Base-by-base conservation (phyloP, 805 yeast species). In the Citeromyces matritensis region DNA sequence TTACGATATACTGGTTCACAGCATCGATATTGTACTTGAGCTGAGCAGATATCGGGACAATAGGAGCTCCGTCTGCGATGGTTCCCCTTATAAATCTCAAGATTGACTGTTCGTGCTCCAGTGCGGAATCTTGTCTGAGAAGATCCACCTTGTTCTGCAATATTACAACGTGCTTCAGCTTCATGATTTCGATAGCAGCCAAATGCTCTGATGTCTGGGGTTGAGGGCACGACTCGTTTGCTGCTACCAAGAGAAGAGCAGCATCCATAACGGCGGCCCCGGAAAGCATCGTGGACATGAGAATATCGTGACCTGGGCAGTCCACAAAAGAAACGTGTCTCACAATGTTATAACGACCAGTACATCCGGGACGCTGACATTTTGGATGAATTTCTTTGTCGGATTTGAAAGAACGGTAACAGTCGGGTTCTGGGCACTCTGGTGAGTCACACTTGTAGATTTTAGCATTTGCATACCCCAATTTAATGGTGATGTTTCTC, bases 211-310 rank as follows among this genome's bases (percentile, higher is more conserved):
- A 80, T 11, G 99, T 91, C 65, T 91, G 99, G 28, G 99, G 99
- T 66, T 91, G 99, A 38, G 99, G 99, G 67, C 99, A 91, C 34
- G 94, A 74, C 69, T 91, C 99, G 56, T 91, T 91, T 60, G 97
- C 98, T 19, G 98, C 99, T 53, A 91, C 78, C 42, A 91, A 69
- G 51, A 91, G 65, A 39, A 91, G 65, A 3, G 99, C 99, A 35
- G 99, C 99, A 60, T 91, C 99, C 99, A 91, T 91, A 42, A 91
- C 99, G 11, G 99, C 99, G 24, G 99, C 99, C 55, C 99, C 99
- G 30, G 97, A 86, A 73, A 91, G 76, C 99, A 91, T 91, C 43
- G 99, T 91, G 70, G 96, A 85, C 99, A 91, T 91, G 57, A 91
- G 77, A 65, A 91, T 93, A 67, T 91, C 99, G 81, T 91, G 99